Evolutionary conservation across 148 eudicot genomes (phyloP).

Genomic region (Salicornia ramosissima): DNA sequence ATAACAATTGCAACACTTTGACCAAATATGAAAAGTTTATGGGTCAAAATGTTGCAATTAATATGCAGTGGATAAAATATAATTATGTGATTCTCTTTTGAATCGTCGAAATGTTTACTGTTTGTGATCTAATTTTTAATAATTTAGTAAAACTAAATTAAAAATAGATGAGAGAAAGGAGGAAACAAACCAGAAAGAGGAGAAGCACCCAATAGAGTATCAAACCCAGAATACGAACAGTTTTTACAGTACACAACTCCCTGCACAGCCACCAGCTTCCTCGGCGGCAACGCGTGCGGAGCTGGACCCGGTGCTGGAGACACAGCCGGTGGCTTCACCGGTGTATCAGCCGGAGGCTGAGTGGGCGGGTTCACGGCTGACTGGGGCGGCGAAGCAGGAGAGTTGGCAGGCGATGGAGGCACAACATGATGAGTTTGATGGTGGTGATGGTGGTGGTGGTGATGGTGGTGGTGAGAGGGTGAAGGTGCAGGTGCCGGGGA

Average conservation of each 20-base stretch:
- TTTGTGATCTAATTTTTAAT: too few relatives aligned
- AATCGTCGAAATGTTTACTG: too few relatives aligned
- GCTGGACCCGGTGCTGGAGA: constrained; percentile 13
- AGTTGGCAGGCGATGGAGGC: constrained; percentile 14
- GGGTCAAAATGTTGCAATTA: too few relatives aligned
- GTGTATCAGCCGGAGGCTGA: constrained; percentile 6
- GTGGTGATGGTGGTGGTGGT: constrained; percentile 23
- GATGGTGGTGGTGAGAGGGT: constrained; percentile 29
- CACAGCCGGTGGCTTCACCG: constrained; percentile 4
- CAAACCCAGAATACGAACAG: constrained; percentile 53
- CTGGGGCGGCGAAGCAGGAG: neutral
- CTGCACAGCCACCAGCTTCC: constrained; percentile 48
- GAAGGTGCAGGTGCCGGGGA: constrained; percentile 14
- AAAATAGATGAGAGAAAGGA: neutral
- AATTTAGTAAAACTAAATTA: neutral
- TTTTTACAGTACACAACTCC: constrained; percentile 82
- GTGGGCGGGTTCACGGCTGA: constrained; percentile 11
- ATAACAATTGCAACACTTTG: too few relatives aligned
- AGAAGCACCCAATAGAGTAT: constrained; percentile 47
- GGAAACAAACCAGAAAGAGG: constrained; percentile 48
- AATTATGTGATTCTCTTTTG: too few relatives aligned
- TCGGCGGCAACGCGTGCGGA: constrained; percentile 8
- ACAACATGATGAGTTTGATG: neutral
- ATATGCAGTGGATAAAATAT: too few relatives aligned
- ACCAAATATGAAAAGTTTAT: too few relatives aligned